Percentiles rank a stretch among this genome's conserved stretches.
phyloP scores from a whole-genome alignment of 2,329 filamentous ascomycete species.

The Nothomitra cinnamomea region DNA sequence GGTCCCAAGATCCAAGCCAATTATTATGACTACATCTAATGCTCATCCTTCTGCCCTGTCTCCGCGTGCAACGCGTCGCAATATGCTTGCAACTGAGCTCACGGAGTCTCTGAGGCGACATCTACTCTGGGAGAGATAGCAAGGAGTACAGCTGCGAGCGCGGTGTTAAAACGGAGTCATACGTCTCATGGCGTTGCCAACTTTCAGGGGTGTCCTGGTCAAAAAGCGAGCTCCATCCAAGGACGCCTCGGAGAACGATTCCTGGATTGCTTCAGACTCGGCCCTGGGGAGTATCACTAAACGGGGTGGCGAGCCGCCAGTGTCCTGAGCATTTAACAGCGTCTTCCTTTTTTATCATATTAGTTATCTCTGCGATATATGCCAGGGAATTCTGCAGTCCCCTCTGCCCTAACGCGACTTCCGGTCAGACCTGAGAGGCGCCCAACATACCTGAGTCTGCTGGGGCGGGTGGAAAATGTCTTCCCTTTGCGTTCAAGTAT shows the following conservation, averaged over 20 bases:
- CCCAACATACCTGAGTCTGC: no score
- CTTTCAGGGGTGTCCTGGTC: conserved; percentile 62
- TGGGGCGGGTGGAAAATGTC: no score
- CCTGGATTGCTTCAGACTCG: conserved; percentile 72
- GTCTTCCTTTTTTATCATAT: no score
- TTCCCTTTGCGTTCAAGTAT: no score
- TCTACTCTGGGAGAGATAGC: conserved; percentile 86
- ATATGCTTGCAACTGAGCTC: conserved; percentile 90
- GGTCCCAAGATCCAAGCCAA: conserved; percentile 61
- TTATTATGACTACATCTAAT: conserved; percentile 54
- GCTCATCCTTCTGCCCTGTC: conserved; percentile 63
- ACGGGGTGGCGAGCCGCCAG: no score
- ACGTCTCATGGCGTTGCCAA: conserved; percentile 85
- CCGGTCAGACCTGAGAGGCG: no score
- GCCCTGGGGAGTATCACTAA: conserved; percentile 68
- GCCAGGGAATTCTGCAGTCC: no score
- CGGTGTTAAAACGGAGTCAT: conserved; percentile 75
- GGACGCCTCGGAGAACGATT: conserved; percentile 47
- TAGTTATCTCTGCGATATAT: no score
- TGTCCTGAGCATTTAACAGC: no score
- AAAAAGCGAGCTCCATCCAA: conserved; percentile 38
- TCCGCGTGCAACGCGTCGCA: conserved; percentile 75
- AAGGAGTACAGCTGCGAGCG: conserved; percentile 76
- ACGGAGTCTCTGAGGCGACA: conserved; percentile 85
- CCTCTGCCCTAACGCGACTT: no score